phyloP scores from a whole-genome alignment of 176 grass and related monocot genomes.

The Musa schizocarpa region DNA sequence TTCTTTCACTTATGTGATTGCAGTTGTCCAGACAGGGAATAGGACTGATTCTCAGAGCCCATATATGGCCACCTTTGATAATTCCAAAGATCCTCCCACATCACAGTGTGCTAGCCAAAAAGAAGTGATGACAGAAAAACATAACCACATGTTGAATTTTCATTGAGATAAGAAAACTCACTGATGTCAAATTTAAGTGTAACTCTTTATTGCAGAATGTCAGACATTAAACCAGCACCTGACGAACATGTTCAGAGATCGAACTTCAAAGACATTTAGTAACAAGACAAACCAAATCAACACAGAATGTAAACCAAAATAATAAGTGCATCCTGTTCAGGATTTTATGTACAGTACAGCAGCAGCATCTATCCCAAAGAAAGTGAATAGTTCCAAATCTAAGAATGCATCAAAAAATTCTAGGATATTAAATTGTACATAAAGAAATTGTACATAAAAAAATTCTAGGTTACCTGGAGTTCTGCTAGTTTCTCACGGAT shows the following conservation, averaged over 20 bases:
- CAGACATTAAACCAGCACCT: slow-evolving; percentile 17
- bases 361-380: background rate
- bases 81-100: slow-evolving; percentile 3
- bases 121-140: slow-evolving; percentile 8
- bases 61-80: slow-evolving; percentile 13
- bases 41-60: slow-evolving; percentile 1
- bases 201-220: slow-evolving; percentile 22
- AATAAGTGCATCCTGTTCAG: background rate
- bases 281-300: background rate
- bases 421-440: background rate
- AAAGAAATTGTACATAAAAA: background rate
- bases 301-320: background rate
- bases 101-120: slow-evolving; percentile 13
- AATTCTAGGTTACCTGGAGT: slow-evolving; percentile 50
- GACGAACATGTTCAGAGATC: slow-evolving; percentile 13
- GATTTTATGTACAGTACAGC: background rate
- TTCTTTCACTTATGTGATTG: slow-evolving; percentile 7
- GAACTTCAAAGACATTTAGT: slow-evolving; percentile 16
- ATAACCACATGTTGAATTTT: slow-evolving; percentile 10
- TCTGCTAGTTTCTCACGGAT: slow-evolving; percentile 71
- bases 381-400: background rate
- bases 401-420: slow-evolving; percentile 13
- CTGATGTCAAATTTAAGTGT: slow-evolving; percentile 8
- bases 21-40: slow-evolving; percentile 7
- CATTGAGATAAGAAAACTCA: slow-evolving; percentile 13